These are phyloP conservation scores for Neurospora sp. DNA, from an alignment of 495 filamentous ascomycete genomes.

Conservation along the genomic window DNA sequence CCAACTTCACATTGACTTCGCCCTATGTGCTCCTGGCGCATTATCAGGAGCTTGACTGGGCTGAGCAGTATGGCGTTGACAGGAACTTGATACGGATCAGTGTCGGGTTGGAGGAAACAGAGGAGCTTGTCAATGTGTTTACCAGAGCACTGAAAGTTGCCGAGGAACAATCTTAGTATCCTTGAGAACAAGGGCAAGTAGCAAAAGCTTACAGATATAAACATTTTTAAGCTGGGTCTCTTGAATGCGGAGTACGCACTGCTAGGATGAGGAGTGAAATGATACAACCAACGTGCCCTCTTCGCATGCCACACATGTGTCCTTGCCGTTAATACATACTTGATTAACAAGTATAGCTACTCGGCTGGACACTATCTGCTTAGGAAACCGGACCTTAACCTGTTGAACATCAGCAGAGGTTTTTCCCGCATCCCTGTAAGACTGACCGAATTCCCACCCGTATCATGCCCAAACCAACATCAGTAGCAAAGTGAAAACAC, in stretches of 20 bases:
- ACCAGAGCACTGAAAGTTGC: constrained; percentile 38
- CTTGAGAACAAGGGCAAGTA: background rate
- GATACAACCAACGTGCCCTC: background rate
- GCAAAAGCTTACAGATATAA: background rate
- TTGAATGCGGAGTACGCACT: background rate
- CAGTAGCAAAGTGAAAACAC: background rate
- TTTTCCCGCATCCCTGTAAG: background rate
- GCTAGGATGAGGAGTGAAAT: background rate
- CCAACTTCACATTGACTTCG: constrained; percentile 86
- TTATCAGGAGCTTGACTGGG: constrained; percentile 88
- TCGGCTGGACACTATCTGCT: background rate
- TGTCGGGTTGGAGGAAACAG: constrained; percentile 76
- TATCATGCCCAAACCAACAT: background rate
- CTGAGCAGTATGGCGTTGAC: constrained; percentile 66
- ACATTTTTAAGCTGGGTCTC: background rate
- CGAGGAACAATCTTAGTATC: constrained; percentile 10
- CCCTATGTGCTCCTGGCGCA: constrained; percentile 91
- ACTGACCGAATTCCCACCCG: background rate
- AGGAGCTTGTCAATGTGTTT: constrained; percentile 46
- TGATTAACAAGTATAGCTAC: background rate
- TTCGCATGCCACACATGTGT: background rate
- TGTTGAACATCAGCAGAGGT: background rate
- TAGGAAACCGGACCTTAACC: background rate
- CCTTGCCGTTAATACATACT: background rate
- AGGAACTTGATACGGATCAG: constrained; percentile 73